A percentile compares a stretch with the other conserved stretches of the same genome.
These are phyloP conservation scores for Aureobasidium musti DNA, from an alignment of 2,329 filamentous ascomycete genomes.

Conservation along the genomic window DNA sequence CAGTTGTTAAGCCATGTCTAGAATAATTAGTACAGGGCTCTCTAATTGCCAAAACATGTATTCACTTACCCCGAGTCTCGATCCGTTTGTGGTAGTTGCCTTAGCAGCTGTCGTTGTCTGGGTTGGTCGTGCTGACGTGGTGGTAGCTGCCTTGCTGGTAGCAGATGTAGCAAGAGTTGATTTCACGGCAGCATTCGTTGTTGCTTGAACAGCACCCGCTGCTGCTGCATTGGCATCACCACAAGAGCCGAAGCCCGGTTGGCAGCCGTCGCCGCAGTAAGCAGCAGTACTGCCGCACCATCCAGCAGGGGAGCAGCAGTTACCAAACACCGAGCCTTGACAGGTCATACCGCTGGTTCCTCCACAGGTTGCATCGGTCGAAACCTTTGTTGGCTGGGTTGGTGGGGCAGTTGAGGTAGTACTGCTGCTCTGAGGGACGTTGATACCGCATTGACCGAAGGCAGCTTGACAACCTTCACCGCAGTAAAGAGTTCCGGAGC, in stretches of 20 bases:
- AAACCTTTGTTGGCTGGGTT: constrained; percentile 5
- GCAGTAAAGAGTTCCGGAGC: constrained; percentile 26
- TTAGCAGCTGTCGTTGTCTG: constrained; percentile 14
- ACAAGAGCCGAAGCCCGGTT: constrained; percentile 35
- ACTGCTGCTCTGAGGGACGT: constrained; percentile 13
- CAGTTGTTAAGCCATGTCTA: constrained; percentile 8
- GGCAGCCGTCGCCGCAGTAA: constrained; percentile 45
- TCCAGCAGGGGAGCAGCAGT: constrained; percentile 43
- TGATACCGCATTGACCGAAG: constrained; percentile 36
- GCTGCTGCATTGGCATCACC: constrained; percentile 10
- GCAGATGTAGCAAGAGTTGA: constrained; percentile 12
- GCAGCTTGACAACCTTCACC: constrained; percentile 39
- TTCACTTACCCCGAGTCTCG: not conserved
- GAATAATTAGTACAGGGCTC: not conserved
- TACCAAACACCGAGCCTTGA: constrained; percentile 39
- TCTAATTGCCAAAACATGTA: no score
- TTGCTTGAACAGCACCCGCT: not conserved
- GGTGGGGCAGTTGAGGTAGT: constrained; percentile 10
- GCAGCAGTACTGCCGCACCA: constrained; percentile 43
- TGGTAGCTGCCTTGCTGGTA: constrained; percentile 8
- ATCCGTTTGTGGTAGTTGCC: constrained; percentile 5
- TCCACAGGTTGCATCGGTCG: constrained; percentile 40
- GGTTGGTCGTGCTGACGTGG: not conserved
- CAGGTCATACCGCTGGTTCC: constrained; percentile 43
- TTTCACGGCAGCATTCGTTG: not conserved